Evolutionary conservation across 192 early-diverging fungal genomes (phyloP), one percentile per base, ranked within the genome.

Genomic region (Coemansia sp.): DNA sequence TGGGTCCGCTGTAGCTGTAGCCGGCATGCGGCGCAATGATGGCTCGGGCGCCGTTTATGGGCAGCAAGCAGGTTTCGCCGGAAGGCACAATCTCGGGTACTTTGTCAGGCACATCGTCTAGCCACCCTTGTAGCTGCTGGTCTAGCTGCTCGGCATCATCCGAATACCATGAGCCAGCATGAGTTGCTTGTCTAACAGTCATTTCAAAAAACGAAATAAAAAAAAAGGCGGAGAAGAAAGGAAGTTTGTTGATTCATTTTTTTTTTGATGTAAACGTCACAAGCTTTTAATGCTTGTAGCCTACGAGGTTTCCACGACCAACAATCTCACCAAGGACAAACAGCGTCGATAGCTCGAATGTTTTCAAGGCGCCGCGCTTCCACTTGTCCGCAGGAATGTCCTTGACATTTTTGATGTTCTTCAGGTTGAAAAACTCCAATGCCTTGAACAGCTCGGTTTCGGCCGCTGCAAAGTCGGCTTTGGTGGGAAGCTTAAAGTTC

Each of bases 1-100:
- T 84, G n/a, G 86, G 84, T 3, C 93, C 93, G 66, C 88, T 89
- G 64, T 93, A 97, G 9, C 86, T 81, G 54, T 87, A 92, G 9
- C 96, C 96, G 0, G 96, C 96, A 69, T 98, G 96, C 17, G 73
- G 73, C 30, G 63, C 73, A 48, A 76, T 76, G 8, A 78, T 71
- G 3, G 75, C 69, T 2, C 69, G 64, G 18, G 43, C 56, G 28
- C 62, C 68, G 6, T 14, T 45, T 36, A 65, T 38, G 1, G 75
- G 64, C 5, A 60, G 44, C 10, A 38, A 7, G 37, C 56, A 58
- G n/a, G 26, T n/a, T 9, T 26, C 38, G 39, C 58, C 64, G 3
- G 40, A 39, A 7, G 68, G 56, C 57, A 49, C 62, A 3, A 61
- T 54, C 39, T 67, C 56, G n/a, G 11, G 14, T 1, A 78, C 48